Conservation (phyloP, 768 basidiomycete genomes). For the Stropharia rugosoannulata region DNA sequence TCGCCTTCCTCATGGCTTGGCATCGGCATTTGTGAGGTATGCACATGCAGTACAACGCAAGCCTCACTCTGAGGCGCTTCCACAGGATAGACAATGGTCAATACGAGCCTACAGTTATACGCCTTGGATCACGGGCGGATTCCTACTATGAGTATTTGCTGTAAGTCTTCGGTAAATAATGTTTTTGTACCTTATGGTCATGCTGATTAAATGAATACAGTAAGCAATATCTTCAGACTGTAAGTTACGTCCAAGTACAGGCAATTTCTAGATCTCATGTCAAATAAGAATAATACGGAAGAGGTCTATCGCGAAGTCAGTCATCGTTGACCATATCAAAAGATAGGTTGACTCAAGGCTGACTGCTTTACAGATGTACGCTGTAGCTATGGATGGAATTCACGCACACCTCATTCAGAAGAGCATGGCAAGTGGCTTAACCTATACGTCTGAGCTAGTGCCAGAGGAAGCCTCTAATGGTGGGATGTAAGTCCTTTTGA, state of each 20-base stretch:
- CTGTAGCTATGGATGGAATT: constrained; percentile 80
- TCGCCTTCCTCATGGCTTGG: constrained; percentile 68
- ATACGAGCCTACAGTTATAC: constrained; percentile 67
- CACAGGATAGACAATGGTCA: constrained; percentile 37
- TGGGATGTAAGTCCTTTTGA: constrained; percentile 30
- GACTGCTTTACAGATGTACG: constrained; percentile 71
- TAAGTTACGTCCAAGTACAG: constrained; percentile 23
- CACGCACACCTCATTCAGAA: constrained; percentile 71
- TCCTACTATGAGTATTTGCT: constrained; percentile 92
- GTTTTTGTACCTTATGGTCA: neutral
- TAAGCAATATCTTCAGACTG: constrained; percentile 85
- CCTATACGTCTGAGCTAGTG: constrained; percentile 81
- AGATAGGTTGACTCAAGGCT: too few species aligned
- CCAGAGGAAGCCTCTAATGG: constrained; percentile 48
- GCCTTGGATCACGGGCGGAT: constrained; percentile 90
- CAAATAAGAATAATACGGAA: constrained; percentile 66
- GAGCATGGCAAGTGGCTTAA: constrained; percentile 55
- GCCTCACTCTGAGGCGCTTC: neutral
- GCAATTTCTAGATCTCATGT: neutral
- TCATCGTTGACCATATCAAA: neutral
- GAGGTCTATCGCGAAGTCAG: constrained; percentile 72
- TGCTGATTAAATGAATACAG: constrained; percentile 23
- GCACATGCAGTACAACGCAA: neutral
- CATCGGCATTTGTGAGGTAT: constrained; percentile 83
- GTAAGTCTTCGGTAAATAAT: constrained; percentile 33